These are phyloP conservation scores for Flaveria trinervia DNA, from an alignment of 129 eudicot genomes.

Conservation along the genomic window DNA sequence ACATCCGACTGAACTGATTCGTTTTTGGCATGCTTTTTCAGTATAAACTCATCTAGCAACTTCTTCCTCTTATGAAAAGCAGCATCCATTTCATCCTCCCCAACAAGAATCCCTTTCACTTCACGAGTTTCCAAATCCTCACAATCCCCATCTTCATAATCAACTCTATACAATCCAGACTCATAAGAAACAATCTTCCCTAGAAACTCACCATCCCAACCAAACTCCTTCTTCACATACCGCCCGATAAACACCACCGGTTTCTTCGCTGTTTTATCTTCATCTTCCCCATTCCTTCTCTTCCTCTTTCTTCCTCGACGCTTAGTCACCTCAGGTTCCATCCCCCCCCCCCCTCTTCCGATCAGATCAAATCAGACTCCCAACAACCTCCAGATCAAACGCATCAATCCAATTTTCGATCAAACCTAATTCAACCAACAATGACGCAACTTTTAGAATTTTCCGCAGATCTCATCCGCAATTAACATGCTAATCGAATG, in stretches of 20 bases:
- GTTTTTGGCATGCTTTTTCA: constrained; percentile 40
- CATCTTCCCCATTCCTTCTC: constrained; percentile 42
- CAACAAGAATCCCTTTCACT: constrained; percentile 51
- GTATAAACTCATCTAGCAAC: constrained; percentile 52
- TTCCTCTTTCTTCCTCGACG: constrained; percentile 74
- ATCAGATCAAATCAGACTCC: constrained; percentile 35
- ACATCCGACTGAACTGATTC: constrained; percentile 1
- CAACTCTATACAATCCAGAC: constrained; percentile 79
- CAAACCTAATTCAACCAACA: constrained; percentile 36
- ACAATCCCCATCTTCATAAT: constrained; percentile 94
- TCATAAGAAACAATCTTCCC: constrained; percentile 75
- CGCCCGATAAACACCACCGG: constrained; percentile 56
- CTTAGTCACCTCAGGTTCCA: constrained; percentile 66
- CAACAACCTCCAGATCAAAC: constrained; percentile 3
- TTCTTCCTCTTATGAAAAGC: constrained; percentile 51
- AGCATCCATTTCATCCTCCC: constrained; percentile 46
- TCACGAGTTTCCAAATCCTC: constrained; percentile 88
- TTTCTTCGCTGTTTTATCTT: constrained; percentile 40
- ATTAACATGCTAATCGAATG: constrained; percentile 7
- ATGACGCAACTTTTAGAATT: constrained; percentile 19
- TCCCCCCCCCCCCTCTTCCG: constrained; percentile 24
- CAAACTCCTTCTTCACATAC: constrained; percentile 85
- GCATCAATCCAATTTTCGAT: constrained; percentile 22
- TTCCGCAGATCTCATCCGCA: constrained; percentile 38
- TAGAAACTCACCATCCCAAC: constrained; percentile 60